Evolutionary conservation across 2,329 filamentous ascomycete species (phyloP), one percentile per base, ranked within the genome.

Genomic region (Immersiporthe knoxdaviesiana): DNA sequence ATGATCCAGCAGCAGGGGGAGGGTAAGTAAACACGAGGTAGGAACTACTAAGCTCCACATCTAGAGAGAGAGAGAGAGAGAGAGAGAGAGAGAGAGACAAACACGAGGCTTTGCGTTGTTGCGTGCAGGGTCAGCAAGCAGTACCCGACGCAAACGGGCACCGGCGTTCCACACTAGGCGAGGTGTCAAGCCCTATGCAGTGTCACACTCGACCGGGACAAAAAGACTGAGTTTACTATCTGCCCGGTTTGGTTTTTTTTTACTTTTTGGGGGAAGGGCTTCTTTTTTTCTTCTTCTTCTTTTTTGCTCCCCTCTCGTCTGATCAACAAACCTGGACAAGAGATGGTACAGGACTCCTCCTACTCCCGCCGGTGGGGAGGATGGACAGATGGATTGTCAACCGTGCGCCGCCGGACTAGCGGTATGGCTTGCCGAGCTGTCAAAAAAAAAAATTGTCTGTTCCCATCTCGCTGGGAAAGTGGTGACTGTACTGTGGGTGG

Each of bases 151-250:
- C 59, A 14, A 27, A n/a, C n/a, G 7, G 12, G 58, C 35, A 35
- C 16, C 30, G 14, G 39, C n/a, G 59, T 37, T 62, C 35, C 59
- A 62, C 35, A 41, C 35, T 30, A 44, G n/a, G 59, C n/a, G 37
- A 62, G 59, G n/a, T 62, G 59, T 62, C 59, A 62, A 62, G 59
- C 59, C 59, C 59, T 62, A 62, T 44, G 35, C 59, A 59, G 30
- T 37, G 56, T 59, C 30, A 59, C 56, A 35, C 32, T 37, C 56
- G 56, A 59, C 56, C 16, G 30, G 30, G 30, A 58, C 58, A 62
- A 44, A 11, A 44, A n/a, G n/a, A n/a, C n/a, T 37, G 37, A 24
- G 30, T 30, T 2, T n/a, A n/a, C 37, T 16, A n/a, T 37, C 44
- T 47, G 44, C 18, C 44, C 44, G 18, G n/a, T 44, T 12, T n/a